Percentiles rank a stretch among this genome's conserved stretches.
phyloP scores from a whole-genome alignment of 148 eudicot species.

The Camellia japonica region DNA sequence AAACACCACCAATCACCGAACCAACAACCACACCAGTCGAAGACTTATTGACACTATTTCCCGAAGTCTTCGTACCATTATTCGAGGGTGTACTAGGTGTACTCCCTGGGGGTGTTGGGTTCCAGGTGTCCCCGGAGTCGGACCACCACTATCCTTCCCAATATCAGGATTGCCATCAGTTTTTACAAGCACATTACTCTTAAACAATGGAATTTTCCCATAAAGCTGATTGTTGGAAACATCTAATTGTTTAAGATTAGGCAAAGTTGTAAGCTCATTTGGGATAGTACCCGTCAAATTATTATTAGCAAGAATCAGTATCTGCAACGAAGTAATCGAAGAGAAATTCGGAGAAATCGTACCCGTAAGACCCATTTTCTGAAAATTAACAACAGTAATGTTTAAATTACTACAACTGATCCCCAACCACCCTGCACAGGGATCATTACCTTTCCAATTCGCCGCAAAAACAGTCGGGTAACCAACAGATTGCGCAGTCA shows the following conservation, averaged over 20 bases:
- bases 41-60: slow-evolving; percentile 18
- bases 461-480: slow-evolving; percentile 59
- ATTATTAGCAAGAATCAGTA: slow-evolving; percentile 54
- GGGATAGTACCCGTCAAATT: slow-evolving; percentile 73
- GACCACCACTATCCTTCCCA: slow-evolving; percentile 43
- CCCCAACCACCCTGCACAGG: slow-evolving; percentile 58
- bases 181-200: slow-evolving; percentile 33
- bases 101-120: not conserved
- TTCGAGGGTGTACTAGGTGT: not conserved
- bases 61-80: slow-evolving; percentile 20
- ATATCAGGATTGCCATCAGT: slow-evolving; percentile 50
- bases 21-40: slow-evolving; percentile 62
- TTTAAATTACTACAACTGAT: slow-evolving; percentile 51
- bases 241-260: slow-evolving; percentile 53
- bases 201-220: slow-evolving; percentile 58
- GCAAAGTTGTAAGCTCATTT: slow-evolving; percentile 49
- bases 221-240: slow-evolving; percentile 58
- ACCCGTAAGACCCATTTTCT: slow-evolving; percentile 50
- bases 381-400: slow-evolving; percentile 56
- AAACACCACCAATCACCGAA: slow-evolving; percentile 49
- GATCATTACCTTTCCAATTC: slow-evolving; percentile 72
- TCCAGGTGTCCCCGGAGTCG: slow-evolving; percentile 21
- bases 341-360: slow-evolving; percentile 63
- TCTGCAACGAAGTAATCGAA: slow-evolving; percentile 45
- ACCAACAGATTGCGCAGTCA: slow-evolving; percentile 48